phyloP scores from a whole-genome alignment of 352 stramenopile species.

The Phytophthora europaea region DNA sequence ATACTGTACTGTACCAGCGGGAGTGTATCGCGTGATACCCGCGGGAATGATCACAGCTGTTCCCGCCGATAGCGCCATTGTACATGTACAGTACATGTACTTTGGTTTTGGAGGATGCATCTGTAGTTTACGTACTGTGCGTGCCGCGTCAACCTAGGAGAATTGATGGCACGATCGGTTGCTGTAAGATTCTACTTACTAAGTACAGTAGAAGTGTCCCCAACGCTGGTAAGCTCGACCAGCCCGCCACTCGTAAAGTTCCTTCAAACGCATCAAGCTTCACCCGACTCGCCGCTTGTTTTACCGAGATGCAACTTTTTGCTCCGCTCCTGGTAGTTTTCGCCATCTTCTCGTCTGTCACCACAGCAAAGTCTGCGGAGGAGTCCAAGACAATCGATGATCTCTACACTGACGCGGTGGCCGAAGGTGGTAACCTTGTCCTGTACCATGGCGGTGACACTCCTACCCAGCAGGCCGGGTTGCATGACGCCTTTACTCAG shows the following conservation, averaged over 20 bases:
- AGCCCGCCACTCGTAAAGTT: constrained; percentile 19
- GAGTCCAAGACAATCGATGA: constrained; percentile 54
- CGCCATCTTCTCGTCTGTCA: constrained; percentile 2
- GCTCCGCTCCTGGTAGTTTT: constrained; percentile 9
- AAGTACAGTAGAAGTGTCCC: background rate
- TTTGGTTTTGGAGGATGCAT: background rate
- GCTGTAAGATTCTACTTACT: background rate
- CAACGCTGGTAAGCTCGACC: background rate
- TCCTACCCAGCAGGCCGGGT: constrained; percentile 29
- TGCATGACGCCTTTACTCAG: constrained; percentile 24
- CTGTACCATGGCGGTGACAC: constrained; percentile 49
- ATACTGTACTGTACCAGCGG: no score
- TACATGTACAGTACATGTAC: no score
- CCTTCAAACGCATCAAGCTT: background rate
- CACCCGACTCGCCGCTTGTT: background rate
- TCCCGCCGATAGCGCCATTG: background rate
- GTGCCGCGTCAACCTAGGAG: background rate
- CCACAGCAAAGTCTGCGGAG: constrained; percentile 22
- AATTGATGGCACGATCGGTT: background rate
- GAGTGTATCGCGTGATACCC: background rate
- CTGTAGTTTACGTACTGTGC: background rate
- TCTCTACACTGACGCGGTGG: constrained; percentile 52
- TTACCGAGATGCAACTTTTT: constrained; percentile 19
- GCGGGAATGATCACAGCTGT: background rate
- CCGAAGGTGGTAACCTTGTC: constrained; percentile 58